phyloP scores from a whole-genome alignment of 257 asterid species.

The Ehretia macrophylla region DNA sequence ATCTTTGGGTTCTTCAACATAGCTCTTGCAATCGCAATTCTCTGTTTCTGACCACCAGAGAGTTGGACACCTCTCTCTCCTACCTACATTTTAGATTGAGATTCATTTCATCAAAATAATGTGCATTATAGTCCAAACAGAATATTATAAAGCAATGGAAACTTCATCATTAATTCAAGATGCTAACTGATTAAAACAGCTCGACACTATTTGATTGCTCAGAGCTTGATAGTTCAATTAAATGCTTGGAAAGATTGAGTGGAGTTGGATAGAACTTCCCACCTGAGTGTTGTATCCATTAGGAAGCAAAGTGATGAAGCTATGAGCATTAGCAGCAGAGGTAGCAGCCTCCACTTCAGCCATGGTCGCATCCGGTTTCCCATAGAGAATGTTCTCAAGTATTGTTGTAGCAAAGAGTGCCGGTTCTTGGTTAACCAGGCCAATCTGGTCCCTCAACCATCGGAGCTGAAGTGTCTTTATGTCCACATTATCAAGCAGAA shows the following conservation, averaged over 20 bases:
- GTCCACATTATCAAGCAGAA: slow-evolving; percentile 44
- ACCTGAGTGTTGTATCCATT: slow-evolving; percentile 50
- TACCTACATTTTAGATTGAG: slow-evolving; percentile 23
- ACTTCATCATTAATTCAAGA: neutral
- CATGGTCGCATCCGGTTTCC: slow-evolving; percentile 39
- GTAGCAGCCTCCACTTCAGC: slow-evolving; percentile 34
- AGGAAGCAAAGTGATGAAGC: slow-evolving; percentile 40
- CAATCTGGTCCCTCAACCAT: slow-evolving; percentile 52
- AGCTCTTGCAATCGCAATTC: slow-evolving; percentile 61
- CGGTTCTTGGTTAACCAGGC: slow-evolving; percentile 51
- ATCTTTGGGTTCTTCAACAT: slow-evolving; percentile 43
- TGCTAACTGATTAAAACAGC: neutral
- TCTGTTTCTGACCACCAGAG: slow-evolving; percentile 58
- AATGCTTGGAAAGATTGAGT: neutral
- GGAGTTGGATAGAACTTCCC: neutral
- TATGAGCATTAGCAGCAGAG: slow-evolving; percentile 48
- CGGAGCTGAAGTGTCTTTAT: slow-evolving; percentile 37
- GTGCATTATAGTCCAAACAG: neutral
- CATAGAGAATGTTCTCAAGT: slow-evolving; percentile 40
- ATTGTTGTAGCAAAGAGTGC: slow-evolving; percentile 49
- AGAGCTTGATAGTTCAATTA: neutral
- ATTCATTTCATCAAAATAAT: neutral
- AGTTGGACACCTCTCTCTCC: slow-evolving; percentile 49
- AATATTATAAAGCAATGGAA: neutral
- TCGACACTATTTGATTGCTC: neutral